Conservation (phyloP, 2,329 filamentous ascomycete species). For the Apiospora phragmitis region DNA sequence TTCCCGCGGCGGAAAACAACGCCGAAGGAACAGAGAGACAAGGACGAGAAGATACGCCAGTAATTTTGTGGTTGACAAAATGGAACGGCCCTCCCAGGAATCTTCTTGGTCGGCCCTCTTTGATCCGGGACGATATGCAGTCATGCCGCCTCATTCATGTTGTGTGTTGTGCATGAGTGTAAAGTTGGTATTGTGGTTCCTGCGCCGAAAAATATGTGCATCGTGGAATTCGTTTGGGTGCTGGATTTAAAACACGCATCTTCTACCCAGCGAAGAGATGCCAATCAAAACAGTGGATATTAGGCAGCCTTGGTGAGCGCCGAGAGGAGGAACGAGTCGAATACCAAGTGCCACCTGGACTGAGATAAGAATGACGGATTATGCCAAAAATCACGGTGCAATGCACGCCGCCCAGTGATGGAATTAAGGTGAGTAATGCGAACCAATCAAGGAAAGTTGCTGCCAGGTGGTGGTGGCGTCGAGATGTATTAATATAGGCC, state of each 20-base stretch:
- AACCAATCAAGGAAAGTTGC: neutral
- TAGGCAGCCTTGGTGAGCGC: neutral
- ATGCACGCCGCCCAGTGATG: constrained; percentile 8
- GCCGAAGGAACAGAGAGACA: neutral
- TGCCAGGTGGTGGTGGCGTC: neutral
- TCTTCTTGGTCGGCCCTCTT: neutral
- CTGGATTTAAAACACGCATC: neutral
- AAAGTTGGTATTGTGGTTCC: neutral
- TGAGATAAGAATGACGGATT: neutral
- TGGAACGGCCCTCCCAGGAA: neutral
- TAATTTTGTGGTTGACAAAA: neutral
- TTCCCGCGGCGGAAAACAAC: neutral
- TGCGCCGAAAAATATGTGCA: neutral
- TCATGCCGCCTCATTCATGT: neutral
- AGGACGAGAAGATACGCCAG: neutral
- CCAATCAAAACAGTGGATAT: neutral
- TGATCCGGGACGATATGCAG: neutral
- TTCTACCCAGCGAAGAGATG: neutral
- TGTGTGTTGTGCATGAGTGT: neutral
- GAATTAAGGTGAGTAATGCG: constrained; percentile 2
- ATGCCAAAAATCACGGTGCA: neutral
- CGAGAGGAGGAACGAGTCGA: neutral
- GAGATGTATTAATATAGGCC: neutral
- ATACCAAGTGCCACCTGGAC: neutral
- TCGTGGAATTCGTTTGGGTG: neutral